Conservation (phyloP, 441 rosid genomes). For the Lagerstroemia fauriei region DNA sequence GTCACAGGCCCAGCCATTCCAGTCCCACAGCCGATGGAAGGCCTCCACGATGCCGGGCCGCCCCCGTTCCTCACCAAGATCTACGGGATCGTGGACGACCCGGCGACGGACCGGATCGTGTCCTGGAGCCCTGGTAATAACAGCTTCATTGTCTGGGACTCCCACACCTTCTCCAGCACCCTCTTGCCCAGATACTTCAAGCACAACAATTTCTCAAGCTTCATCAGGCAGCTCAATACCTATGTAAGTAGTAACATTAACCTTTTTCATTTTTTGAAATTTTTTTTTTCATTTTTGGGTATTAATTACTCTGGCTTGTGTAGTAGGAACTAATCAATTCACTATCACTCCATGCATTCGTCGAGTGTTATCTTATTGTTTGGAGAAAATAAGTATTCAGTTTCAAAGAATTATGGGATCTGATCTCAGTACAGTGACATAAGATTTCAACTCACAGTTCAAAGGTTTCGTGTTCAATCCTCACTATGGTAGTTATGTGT, state of each 20-base stretch:
- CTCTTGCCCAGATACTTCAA: constrained; percentile 21
- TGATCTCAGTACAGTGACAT: too few relatives aligned
- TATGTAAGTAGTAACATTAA: not conserved
- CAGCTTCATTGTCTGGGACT: constrained; percentile 20
- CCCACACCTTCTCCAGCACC: constrained; percentile 1
- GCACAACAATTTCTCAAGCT: constrained; percentile 24
- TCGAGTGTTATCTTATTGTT: too few relatives aligned
- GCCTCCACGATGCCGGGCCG: constrained; percentile 5
- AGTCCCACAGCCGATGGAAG: constrained; percentile 9
- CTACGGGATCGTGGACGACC: constrained; percentile 21
- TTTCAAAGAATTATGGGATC: too few relatives aligned
- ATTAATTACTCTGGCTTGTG: too few relatives aligned
- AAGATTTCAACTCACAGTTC: too few relatives aligned
- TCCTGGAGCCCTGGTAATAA: constrained; percentile 19
- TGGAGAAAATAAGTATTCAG: too few relatives aligned
- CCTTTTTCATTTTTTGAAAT: not conserved
- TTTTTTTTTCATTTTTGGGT: too few relatives aligned
- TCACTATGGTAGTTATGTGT: too few relatives aligned
- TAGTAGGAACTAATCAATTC: too few relatives aligned
- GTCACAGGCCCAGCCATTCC: not conserved
- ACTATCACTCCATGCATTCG: too few relatives aligned
- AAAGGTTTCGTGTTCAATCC: too few relatives aligned
- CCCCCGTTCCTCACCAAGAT: constrained; percentile 23
- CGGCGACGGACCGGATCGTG: constrained; percentile 2
- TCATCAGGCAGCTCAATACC: constrained; percentile 19